Percentiles rank a stretch among this genome's conserved stretches.
Evolutionary conservation across 1,284 basidiomycete species (phyloP).

Genomic region (Ganoderma lucidum): DNA sequence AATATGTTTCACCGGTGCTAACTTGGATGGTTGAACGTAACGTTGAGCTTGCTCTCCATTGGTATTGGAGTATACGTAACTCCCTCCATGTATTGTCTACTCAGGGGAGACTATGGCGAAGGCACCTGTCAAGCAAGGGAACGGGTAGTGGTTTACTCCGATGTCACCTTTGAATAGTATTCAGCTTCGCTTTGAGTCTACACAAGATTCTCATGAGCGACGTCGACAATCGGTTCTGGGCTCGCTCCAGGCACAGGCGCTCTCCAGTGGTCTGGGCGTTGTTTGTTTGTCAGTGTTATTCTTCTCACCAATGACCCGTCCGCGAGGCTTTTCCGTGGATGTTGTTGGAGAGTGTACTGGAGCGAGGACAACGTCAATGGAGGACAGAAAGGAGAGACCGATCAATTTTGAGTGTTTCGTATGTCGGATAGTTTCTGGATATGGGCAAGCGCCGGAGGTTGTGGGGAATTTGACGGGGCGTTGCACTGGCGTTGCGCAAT

Average conservation of each 20-base stretch:
- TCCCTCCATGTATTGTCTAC: too few species aligned
- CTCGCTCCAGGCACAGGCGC: conserved; percentile 8
- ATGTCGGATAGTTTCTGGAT: not conserved
- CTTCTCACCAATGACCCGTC: not conserved
- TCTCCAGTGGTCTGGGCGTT: not conserved
- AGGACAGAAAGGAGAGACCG: not conserved
- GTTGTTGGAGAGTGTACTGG: not conserved
- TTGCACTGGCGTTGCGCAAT: too few species aligned
- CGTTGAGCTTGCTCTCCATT: too few species aligned
- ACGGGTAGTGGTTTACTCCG: not conserved
- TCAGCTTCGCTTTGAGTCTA: too few species aligned
- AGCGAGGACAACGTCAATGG: not conserved
- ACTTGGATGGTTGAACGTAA: too few species aligned
- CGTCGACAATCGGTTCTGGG: not conserved
- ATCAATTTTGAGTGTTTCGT: not conserved
- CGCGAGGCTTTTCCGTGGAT: too few species aligned
- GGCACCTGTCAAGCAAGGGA: not conserved
- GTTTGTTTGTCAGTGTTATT: not conserved
- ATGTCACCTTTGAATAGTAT: not conserved
- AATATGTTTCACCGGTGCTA: too few species aligned
- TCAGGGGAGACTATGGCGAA: too few species aligned
- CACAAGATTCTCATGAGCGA: not conserved
- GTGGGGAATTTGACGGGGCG: not conserved
- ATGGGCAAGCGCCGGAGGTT: not conserved
- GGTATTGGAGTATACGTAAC: too few species aligned